phyloP scores from a whole-genome alignment of 768 basidiomycete genomes.

The Serpula lacrymans region DNA sequence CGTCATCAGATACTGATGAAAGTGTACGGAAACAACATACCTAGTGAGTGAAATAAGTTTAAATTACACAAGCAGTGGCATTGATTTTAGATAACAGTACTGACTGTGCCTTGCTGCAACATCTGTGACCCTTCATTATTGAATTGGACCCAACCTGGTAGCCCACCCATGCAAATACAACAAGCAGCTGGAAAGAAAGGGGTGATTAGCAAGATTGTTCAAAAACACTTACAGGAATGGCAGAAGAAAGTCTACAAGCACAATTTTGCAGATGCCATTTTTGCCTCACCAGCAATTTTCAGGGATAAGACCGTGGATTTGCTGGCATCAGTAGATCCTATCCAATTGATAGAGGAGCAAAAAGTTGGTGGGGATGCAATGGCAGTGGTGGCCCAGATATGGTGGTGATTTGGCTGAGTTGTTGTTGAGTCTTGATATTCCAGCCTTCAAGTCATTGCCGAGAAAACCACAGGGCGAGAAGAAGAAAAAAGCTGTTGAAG shows the following conservation, averaged over 20 bases:
- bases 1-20: slow-evolving; percentile 16
- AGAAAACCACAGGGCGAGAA: background rate
- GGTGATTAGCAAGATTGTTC: slow-evolving; percentile 4
- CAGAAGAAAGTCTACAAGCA: slow-evolving; percentile 5
- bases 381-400: slow-evolving; percentile 19
- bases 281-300: slow-evolving; percentile 10
- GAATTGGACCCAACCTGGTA: slow-evolving; percentile 11
- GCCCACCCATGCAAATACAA: background rate
- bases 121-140: slow-evolving; percentile 18
- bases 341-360: slow-evolving; percentile 5
- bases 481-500: background rate
- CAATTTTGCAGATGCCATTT: slow-evolving; percentile 11
- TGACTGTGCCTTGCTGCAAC: slow-evolving; percentile 25
- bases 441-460: background rate
- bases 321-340: slow-evolving; percentile 17
- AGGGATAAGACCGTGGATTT: slow-evolving; percentile 8
- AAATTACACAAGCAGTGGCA: background rate
- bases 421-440: background rate
- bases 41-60: slow-evolving; percentile 8
- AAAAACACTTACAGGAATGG: slow-evolving; percentile 8
- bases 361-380: slow-evolving; percentile 12
- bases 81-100: slow-evolving; percentile 14
- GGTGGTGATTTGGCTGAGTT: slow-evolving; percentile 8
- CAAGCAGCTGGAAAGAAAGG: slow-evolving; percentile 11
- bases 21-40: slow-evolving; percentile 14